phyloP scores from a whole-genome alignment of 2,329 filamentous ascomycete genomes.

The Pseudogymnoascus sp. region DNA sequence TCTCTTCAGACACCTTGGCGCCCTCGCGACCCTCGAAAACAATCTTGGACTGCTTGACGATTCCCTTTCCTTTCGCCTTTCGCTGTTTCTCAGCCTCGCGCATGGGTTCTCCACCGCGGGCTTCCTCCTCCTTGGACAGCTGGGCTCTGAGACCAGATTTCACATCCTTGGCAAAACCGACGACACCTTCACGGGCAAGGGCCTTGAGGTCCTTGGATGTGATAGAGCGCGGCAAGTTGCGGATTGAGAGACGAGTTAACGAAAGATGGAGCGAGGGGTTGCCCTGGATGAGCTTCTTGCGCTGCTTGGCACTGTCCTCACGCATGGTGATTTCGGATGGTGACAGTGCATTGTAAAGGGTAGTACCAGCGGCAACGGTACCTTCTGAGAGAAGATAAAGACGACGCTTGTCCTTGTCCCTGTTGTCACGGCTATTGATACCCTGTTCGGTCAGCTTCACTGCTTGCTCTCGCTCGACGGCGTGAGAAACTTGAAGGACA shows the following conservation, averaged over 20 bases:
- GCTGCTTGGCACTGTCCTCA: slow-evolving; percentile 76
- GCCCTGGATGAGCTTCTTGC: slow-evolving; percentile 80
- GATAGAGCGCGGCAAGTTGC: slow-evolving; percentile 80
- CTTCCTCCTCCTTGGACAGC: slow-evolving; percentile 81
- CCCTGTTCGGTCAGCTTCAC: slow-evolving; percentile 64
- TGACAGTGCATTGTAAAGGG: slow-evolving; percentile 67
- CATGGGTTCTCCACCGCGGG: slow-evolving; percentile 71
- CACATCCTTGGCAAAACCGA: slow-evolving; percentile 86
- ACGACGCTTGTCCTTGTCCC: slow-evolving; percentile 79
- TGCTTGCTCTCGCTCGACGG: slow-evolving; percentile 77
- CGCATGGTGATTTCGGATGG: slow-evolving; percentile 78
- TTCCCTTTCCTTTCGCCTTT: slow-evolving; percentile 69
- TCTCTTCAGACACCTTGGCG: slow-evolving; percentile 69
- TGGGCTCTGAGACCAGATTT: slow-evolving; percentile 66
- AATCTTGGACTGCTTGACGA: slow-evolving; percentile 89
- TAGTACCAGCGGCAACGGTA: slow-evolving; percentile 65
- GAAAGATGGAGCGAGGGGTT: slow-evolving; percentile 86
- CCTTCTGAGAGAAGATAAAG: slow-evolving; percentile 86
- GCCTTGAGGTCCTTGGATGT: slow-evolving; percentile 84
- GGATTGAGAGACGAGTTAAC: slow-evolving; percentile 79
- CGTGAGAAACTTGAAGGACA: slow-evolving; percentile 72
- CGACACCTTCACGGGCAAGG: slow-evolving; percentile 82
- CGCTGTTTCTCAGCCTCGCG: slow-evolving; percentile 70
- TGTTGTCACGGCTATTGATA: slow-evolving; percentile 49
- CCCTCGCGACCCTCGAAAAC: slow-evolving; percentile 86